These are phyloP conservation scores for Phytophthora litchii DNA, from an alignment of 352 stramenopile species.

Conservation along the genomic window DNA sequence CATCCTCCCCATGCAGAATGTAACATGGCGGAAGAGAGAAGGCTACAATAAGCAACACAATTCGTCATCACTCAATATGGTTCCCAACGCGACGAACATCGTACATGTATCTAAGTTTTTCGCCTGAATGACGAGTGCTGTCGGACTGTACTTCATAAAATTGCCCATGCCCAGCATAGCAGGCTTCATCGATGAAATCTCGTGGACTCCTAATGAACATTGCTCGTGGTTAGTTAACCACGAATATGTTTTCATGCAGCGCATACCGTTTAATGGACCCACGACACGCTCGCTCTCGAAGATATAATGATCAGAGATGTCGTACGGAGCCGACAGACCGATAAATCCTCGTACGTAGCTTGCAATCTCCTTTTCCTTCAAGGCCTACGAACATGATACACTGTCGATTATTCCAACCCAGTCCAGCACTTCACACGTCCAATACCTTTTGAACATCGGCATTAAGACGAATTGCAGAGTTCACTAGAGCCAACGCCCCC, in stretches of 20 bases:
- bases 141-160: constrained; percentile 62
- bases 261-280: constrained; percentile 50
- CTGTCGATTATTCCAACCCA: neutral
- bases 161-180: constrained; percentile 66
- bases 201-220: constrained; percentile 49
- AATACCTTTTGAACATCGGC: constrained; percentile 25
- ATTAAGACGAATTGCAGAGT: constrained; percentile 52
- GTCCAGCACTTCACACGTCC: neutral
- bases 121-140: constrained; percentile 39
- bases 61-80: neutral
- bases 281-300: constrained; percentile 69
- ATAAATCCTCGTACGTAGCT: constrained; percentile 61
- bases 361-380: constrained; percentile 38
- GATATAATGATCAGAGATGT: constrained; percentile 78
- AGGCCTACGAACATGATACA: constrained; percentile 1
- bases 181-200: constrained; percentile 82
- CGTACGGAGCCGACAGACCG: constrained; percentile 66
- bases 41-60: constrained; percentile 18
- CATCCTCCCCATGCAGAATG: constrained; percentile 62
- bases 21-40: constrained; percentile 54
- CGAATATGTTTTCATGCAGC: neutral
- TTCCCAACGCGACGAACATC: neutral
- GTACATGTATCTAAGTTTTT: constrained; percentile 23
- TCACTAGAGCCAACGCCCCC: constrained; percentile 54
- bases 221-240: too few relatives aligned